These are phyloP conservation scores for Saccharomyces hybrid DNA, from an alignment of 1,139 yeast genomes.

Conservation along the genomic window DNA sequence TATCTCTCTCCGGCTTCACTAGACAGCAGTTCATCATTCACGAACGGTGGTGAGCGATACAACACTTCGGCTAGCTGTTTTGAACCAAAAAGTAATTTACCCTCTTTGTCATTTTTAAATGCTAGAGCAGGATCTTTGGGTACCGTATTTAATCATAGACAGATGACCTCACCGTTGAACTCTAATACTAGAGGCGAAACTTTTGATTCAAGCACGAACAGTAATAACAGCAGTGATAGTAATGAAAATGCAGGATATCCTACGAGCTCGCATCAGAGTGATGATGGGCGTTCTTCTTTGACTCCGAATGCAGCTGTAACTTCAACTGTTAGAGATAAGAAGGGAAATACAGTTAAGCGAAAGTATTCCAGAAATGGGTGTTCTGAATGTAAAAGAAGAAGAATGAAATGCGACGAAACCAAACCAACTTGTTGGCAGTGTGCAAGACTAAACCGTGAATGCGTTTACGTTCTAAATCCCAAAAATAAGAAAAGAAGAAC, in stretches of 20 bases:
- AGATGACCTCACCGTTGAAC: background rate
- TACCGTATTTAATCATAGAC: slow-evolving; percentile 3
- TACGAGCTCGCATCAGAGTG: background rate
- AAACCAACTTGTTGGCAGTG: slow-evolving; percentile 51
- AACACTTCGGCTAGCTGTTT: background rate
- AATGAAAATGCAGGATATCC: background rate
- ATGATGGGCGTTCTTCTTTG: background rate
- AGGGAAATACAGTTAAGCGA: slow-evolving; percentile 22
- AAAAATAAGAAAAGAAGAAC: slow-evolving; percentile 27
- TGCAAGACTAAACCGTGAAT: slow-evolving; percentile 34
- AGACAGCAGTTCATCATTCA: slow-evolving; percentile 12
- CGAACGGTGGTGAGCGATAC: background rate
- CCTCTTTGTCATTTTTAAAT: slow-evolving; percentile 9
- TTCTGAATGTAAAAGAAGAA: slow-evolving; percentile 37
- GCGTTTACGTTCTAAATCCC: slow-evolving; percentile 32
- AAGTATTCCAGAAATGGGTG: slow-evolving; percentile 36
- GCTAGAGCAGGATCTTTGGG: slow-evolving; percentile 5
- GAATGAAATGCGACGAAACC: slow-evolving; percentile 49
- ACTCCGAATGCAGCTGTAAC: slow-evolving; percentile 8
- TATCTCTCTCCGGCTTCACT: slow-evolving; percentile 18
- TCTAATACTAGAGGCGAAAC: background rate
- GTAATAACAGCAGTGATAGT: background rate
- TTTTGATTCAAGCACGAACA: background rate
- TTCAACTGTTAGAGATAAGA: slow-evolving; percentile 14
- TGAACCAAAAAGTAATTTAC: slow-evolving; percentile 2